Percentiles rank a stretch among this genome's conserved stretches.
Conservation (phyloP, 225 moss, liverwort and hornwort genomes). For the Lunularia cruciata region DNA sequence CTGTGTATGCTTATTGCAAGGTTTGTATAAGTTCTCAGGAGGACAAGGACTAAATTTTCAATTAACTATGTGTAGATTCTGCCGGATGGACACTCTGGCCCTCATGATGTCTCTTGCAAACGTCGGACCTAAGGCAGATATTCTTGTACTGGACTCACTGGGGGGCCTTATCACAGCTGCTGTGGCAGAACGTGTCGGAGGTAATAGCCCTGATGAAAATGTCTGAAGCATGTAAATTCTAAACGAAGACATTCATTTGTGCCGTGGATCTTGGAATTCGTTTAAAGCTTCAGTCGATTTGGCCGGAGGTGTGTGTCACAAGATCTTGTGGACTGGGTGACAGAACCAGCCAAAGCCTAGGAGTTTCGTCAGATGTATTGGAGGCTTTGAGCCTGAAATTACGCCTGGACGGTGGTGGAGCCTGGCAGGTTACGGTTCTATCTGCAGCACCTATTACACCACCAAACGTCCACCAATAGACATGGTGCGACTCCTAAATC, state of each 20-base stretch:
- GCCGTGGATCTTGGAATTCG: slow-evolving; percentile 12
- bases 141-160: slow-evolving; percentile 85
- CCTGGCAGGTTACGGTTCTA: slow-evolving; percentile 74
- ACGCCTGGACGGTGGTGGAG: slow-evolving; percentile 31
- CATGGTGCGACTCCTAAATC: slow-evolving; percentile 96
- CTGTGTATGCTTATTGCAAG: too few relatives aligned
- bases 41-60: not conserved
- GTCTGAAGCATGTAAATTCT: not conserved
- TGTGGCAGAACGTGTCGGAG: slow-evolving; percentile 93
- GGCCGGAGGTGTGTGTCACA: slow-evolving; percentile 15
- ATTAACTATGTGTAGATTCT: slow-evolving; percentile 48
- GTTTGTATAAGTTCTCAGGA: too few relatives aligned
- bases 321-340: slow-evolving; percentile 20
- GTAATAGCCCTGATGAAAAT: slow-evolving; percentile 33
- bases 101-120: slow-evolving; percentile 83
- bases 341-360: slow-evolving; percentile 23
- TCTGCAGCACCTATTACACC: slow-evolving; percentile 83
- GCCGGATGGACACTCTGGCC: slow-evolving; percentile 85
- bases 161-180: slow-evolving; percentile 94
- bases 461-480: slow-evolving; percentile 79
- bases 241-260: slow-evolving; percentile 1
- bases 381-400: slow-evolving; percentile 40
- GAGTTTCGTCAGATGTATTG: slow-evolving; percentile 17
- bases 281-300: slow-evolving; percentile 3
- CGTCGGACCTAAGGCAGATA: slow-evolving; percentile 83